Evolutionary conservation across 441 rosid species (phyloP).

Genomic region (Cnidoscolus chayamansa): DNA sequence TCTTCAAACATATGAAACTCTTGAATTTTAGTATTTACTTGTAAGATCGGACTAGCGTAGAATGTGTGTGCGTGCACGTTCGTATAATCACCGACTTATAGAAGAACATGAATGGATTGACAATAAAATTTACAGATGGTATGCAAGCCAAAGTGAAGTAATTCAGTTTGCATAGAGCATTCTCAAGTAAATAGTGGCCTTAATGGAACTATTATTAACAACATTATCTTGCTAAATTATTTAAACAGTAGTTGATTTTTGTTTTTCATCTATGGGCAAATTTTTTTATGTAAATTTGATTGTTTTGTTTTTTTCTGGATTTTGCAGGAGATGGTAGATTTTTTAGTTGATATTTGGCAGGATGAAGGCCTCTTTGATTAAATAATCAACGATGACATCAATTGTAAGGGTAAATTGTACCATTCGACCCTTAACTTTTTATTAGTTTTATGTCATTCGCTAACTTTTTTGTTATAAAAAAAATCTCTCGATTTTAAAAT

Average conservation of each 20-base stretch:
- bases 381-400: constrained; percentile 13
- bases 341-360: constrained; percentile 86
- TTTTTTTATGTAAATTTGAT: constrained; percentile 4
- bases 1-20: not conserved
- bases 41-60: not conserved
- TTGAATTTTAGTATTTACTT: not conserved
- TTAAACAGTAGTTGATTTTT: not conserved
- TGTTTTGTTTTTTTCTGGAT: not conserved
- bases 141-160: not conserved
- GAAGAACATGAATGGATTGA: not conserved
- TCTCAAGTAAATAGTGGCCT: not conserved
- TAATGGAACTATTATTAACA: not conserved
- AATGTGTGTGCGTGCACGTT: not conserved
- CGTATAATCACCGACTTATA: not conserved
- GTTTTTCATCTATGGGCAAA: not conserved
- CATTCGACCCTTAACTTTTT: too few species aligned
- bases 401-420: too few species aligned
- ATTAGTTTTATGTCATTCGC: too few species aligned
- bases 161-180: not conserved
- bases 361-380: constrained; percentile 79
- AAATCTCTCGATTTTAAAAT: too few species aligned
- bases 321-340: constrained; percentile 93
- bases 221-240: not conserved
- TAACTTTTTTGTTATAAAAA: too few species aligned
- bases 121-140: not conserved